phyloP scores from a whole-genome alignment of 805 yeast genomes.

The Yamadazyma kitorensis region DNA sequence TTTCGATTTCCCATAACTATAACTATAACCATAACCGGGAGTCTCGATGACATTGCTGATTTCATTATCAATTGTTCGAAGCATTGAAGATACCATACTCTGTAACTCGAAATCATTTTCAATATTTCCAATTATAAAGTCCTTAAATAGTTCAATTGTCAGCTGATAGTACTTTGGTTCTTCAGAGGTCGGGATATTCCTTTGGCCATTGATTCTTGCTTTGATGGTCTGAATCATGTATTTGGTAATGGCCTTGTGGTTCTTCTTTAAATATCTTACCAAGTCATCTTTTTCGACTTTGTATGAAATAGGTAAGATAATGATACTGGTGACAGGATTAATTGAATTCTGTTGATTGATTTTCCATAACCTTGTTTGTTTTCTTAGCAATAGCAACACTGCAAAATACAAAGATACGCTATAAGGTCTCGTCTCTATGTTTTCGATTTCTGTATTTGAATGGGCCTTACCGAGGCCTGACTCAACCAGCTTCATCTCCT shows the following conservation, averaged over 20 bases:
- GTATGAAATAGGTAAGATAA: slow-evolving; percentile 26
- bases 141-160: slow-evolving; percentile 46
- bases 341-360: slow-evolving; percentile 24
- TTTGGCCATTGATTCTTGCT: slow-evolving; percentile 8
- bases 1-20: slow-evolving; percentile 50
- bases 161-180: slow-evolving; percentile 25
- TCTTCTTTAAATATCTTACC: slow-evolving; percentile 10
- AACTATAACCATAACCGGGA: slow-evolving; percentile 5
- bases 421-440: slow-evolving; percentile 2
- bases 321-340: slow-evolving; percentile 33
- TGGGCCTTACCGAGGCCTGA: slow-evolving; percentile 5
- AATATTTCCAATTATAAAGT: slow-evolving; percentile 55
- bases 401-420: slow-evolving; percentile 31
- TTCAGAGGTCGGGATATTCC: neutral
- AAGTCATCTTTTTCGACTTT: slow-evolving; percentile 14
- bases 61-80: slow-evolving; percentile 16
- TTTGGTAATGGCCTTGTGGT: neutral
- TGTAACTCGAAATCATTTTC: slow-evolving; percentile 44
- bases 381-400: slow-evolving; percentile 47
- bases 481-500: too few relatives aligned
- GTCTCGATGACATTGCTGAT: neutral
- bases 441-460: slow-evolving; percentile 11
- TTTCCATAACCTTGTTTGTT: slow-evolving; percentile 47
- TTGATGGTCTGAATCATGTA: slow-evolving; percentile 21
- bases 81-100: slow-evolving; percentile 41